These are phyloP conservation scores for Malus sylvestris DNA, from an alignment of 306 rosid genomes.

Conservation along the genomic window DNA sequence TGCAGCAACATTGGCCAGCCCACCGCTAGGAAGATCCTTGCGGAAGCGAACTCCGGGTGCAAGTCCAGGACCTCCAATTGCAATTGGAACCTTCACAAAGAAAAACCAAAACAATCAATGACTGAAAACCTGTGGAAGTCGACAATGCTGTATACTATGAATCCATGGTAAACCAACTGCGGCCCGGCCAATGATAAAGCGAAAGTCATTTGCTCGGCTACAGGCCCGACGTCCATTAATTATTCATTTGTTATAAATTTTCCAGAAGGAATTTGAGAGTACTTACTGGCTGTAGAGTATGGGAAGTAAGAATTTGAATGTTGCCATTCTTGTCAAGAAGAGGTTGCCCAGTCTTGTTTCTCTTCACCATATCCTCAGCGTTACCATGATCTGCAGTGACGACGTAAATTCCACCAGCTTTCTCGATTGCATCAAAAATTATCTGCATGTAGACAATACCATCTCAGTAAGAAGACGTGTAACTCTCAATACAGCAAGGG, in stretches of 20 bases:
- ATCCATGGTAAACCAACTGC: background rate
- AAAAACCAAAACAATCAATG: background rate
- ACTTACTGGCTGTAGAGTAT: slow-evolving; percentile 95
- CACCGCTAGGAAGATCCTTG: slow-evolving; percentile 65
- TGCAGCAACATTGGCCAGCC: slow-evolving; percentile 93
- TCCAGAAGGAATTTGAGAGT: background rate
- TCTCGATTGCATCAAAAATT: slow-evolving; percentile 79
- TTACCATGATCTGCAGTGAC: slow-evolving; percentile 99
- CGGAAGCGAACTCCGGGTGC: slow-evolving; percentile 64
- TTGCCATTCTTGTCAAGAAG: slow-evolving; percentile 73
- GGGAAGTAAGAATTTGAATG: slow-evolving; percentile 89
- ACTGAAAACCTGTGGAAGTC: background rate
- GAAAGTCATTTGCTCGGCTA: background rate
- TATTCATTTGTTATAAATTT: background rate
- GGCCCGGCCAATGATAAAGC: background rate
- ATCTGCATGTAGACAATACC: slow-evolving; percentile 42
- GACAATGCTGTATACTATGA: background rate
- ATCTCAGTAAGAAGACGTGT: background rate
- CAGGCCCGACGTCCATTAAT: background rate
- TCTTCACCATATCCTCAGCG: slow-evolving; percentile 98
- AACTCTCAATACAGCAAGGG: background rate
- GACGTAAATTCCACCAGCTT: slow-evolving; percentile 92
- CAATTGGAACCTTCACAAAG: slow-evolving; percentile 72
- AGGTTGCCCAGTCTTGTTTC: slow-evolving; percentile 81
- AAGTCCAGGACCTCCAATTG: slow-evolving; percentile 96